Percentiles rank a stretch among this genome's conserved stretches.
Evolutionary conservation across 1,284 basidiomycete species (phyloP).

Genomic region (Ceraceosorus guamensis): DNA sequence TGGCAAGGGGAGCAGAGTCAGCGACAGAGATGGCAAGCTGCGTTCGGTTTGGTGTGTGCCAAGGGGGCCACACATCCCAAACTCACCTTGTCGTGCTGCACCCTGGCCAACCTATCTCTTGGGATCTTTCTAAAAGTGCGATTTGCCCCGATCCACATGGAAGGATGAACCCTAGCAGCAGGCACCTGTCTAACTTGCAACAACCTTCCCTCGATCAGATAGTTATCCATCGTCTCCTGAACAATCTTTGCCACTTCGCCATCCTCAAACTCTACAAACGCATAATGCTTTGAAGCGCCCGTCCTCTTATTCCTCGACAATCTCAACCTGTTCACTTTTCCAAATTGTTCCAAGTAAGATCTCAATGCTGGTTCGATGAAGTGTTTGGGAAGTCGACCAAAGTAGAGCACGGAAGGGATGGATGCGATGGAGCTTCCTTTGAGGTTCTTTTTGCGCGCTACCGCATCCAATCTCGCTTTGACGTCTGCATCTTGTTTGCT

Average conservation of each 20-base stretch:
- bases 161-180: conserved; percentile 78
- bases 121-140: conserved; percentile 78
- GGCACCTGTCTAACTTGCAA: conserved; percentile 70
- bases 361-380: conserved; percentile 94
- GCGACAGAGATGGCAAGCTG: neutral
- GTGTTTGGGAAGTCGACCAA: conserved; percentile 87
- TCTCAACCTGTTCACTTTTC: conserved; percentile 76
- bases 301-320: conserved; percentile 94
- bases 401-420: conserved; percentile 76
- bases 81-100: conserved; percentile 63
- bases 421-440: conserved; percentile 49
- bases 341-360: conserved; percentile 91
- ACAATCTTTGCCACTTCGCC: conserved; percentile 86
- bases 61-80: conserved; percentile 2
- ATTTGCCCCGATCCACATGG: conserved; percentile 95
- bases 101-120: conserved; percentile 60
- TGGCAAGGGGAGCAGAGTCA: neutral
- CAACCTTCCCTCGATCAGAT: conserved; percentile 87
- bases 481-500: conserved; percentile 41
- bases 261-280: conserved; percentile 88
- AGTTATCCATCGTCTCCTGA: conserved; percentile 98
- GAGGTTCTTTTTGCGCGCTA: conserved; percentile 50
- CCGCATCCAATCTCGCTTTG: conserved; percentile 30
- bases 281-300: conserved; percentile 91
- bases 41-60: no score